Evolutionary conservation across 768 basidiomycete genomes (phyloP), one percentile per base, ranked within the genome.

Genomic region (Stropharia rugosoannulata): DNA sequence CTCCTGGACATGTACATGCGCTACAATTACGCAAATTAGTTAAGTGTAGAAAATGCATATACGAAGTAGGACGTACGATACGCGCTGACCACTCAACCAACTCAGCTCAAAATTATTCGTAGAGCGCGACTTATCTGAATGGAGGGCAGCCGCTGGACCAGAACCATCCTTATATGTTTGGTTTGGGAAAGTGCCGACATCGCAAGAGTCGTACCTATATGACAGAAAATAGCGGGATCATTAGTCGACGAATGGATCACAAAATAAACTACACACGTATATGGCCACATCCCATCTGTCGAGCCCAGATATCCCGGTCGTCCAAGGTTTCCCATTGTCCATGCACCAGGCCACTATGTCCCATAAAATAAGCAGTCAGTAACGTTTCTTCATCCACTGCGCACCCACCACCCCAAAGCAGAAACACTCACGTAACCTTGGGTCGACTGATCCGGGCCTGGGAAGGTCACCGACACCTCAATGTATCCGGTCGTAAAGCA

Each of bases 311-410:
- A 94, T 5, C 93, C 93, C 0, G 93, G 84, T 38, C 93, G 73
- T 1, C 84, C 93, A 4, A 95, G 78, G 66, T 95, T 96, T 2
- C 93, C 93, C 86, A 90, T 89, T 16, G 89, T 90, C 93, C 93
- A 94, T 2, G 81, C 82, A 60, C 89, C 91, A 37, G 90, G 92
- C 92, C 90, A 93, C 85, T 87, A 44, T 3, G 38, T 38, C 13
- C 40, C 42, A 16, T 41, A 40, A 37, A 12, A 43, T 19, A 27
- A 5, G 5, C 44, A 18, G 32, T 54, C 37, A 52, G 29, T 41
- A n/a, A 29, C 18, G 13, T 13, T 18, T 37, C 10, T 9, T 3
- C 19, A 39, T 6, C 5, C 12, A 2, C 29, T 37, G n/a, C 47
- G 11, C 32, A 12, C 27, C 16, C 25, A 36, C n/a, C 46, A 11